Evolutionary conservation across 495 filamentous ascomycete genomes (phyloP), one percentile per base, ranked within the genome.

Genomic region (Aspergillus sclerotiicarbonarius): DNA sequence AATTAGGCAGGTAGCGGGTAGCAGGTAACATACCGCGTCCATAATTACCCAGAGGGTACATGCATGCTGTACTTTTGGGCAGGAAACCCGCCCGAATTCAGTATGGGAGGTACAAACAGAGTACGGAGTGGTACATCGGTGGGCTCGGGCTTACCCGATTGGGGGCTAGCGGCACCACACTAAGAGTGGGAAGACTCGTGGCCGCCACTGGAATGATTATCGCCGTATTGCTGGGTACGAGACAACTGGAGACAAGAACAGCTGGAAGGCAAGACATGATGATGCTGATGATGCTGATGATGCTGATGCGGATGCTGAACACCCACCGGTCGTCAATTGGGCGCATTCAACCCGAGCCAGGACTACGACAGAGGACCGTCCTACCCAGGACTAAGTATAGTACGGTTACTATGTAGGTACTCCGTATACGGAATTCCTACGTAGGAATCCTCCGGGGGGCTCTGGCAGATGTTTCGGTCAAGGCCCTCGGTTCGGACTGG

Each of bases 151-250:
- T 53, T 52, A 33, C 47, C 35, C n/a, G n/a, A 43, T 54, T 59
- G 19, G 57, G 49, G 29, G 31, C 30, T 60, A 60, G 58, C 48
- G 46, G 20, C 20, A 49, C 33, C 45, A 39, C 57, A 62, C 60
- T 25, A 58, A 56, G 54, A 47, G 46, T 64, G 51, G 58, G 45
- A 46, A 64, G 55, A 65, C 59, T 65, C 62, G 62, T 65, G 62
- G 62, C 62, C 62, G 62, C 62, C 62, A 65, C 62, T 59, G 58
- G 46, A 59, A 53, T 53, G 58, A 61, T 61, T 45, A 45, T 58
- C 56, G 41, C 56, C 37, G 56, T 58, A 52, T 58, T 44, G 18
- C n/a, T 41, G 45, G 46, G 47, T 58, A 46, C 49, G 35, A 18
- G 30, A 45, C 8, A 8, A 53, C 20, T 21, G 16, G 20, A 25